A percentile compares a stretch with the other conserved stretches of the same genome.
Conservation (phyloP, 257 asterid genomes). For the Plantago major region DNA sequence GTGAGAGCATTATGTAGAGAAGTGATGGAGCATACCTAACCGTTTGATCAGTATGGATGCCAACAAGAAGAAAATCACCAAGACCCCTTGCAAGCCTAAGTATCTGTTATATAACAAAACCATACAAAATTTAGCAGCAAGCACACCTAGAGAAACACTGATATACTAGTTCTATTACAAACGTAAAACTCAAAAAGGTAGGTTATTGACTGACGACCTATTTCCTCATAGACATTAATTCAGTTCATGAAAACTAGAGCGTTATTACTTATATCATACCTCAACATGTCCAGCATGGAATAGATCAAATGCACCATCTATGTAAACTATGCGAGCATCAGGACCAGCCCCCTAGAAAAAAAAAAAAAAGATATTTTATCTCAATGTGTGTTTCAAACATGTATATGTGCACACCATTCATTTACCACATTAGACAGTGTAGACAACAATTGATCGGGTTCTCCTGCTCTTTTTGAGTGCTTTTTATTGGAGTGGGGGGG, state of each 20-base stretch:
- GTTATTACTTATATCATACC: constrained; percentile 37
- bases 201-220: constrained; percentile 1
- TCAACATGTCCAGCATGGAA: constrained; percentile 99
- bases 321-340: constrained; percentile 91
- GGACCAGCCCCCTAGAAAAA: constrained; percentile 79
- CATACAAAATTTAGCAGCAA: constrained; percentile 11
- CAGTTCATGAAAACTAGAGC: constrained; percentile 2
- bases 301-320: constrained; percentile 99
- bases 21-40: constrained; percentile 51
- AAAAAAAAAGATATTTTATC: constrained; percentile 11
- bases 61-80: constrained; percentile 98
- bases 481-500: too few relatives aligned
- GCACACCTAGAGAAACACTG: constrained; percentile 10
- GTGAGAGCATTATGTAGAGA: background rate
- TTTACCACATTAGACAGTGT: constrained; percentile 6
- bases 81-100: constrained; percentile 92
- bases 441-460: background rate
- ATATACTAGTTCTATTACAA: background rate
- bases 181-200: background rate
- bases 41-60: constrained; percentile 94
- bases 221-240: constrained; percentile 2
- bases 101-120: constrained; percentile 44
- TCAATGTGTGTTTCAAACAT: constrained; percentile 18
- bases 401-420: constrained; percentile 10
- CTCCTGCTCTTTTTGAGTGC: too few relatives aligned